These are phyloP conservation scores for Lunularia cruciata DNA, from an alignment of 225 moss, liverwort and hornwort genomes.

Conservation along the genomic window DNA sequence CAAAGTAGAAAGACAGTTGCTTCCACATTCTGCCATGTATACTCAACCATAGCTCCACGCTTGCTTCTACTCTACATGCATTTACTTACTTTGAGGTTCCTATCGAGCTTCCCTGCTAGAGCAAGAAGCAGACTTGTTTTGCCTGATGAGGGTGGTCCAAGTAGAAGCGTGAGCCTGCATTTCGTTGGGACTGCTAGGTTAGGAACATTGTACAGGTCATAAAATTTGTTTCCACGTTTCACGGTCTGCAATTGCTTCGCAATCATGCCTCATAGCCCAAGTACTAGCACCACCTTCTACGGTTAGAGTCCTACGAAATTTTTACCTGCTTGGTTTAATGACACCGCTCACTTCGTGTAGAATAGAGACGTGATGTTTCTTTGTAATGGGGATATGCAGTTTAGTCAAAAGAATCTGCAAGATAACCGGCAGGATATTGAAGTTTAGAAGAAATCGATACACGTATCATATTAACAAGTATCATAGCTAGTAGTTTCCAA, in stretches of 20 bases:
- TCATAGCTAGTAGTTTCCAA: too few species aligned
- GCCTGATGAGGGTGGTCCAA: constrained; percentile 34
- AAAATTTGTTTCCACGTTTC: too few species aligned
- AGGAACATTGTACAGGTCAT: too few species aligned
- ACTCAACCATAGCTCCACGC: too few species aligned
- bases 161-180: constrained; percentile 37
- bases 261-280: too few species aligned
- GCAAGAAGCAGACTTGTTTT: constrained; percentile 37
- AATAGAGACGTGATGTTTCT: constrained; percentile 20
- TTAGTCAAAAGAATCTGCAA: constrained; percentile 14
- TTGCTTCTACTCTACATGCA: too few species aligned
- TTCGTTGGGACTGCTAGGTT: too few species aligned
- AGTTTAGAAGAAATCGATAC: too few species aligned
- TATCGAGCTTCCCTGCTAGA: constrained; percentile 29
- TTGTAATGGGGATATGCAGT: constrained; percentile 19
- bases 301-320: too few species aligned
- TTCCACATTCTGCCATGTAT: not conserved
- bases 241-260: too few species aligned
- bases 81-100: constrained; percentile 23
- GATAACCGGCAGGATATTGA: not conserved
- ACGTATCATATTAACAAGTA: too few species aligned
- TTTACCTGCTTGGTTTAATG: constrained; percentile 38
- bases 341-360: constrained; percentile 28
- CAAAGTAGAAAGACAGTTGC: not conserved
- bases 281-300: too few species aligned